These are phyloP conservation scores for Plasmodium cynomolgi DNA, from an alignment of 169 alveolate species.

Conservation along the genomic window DNA sequence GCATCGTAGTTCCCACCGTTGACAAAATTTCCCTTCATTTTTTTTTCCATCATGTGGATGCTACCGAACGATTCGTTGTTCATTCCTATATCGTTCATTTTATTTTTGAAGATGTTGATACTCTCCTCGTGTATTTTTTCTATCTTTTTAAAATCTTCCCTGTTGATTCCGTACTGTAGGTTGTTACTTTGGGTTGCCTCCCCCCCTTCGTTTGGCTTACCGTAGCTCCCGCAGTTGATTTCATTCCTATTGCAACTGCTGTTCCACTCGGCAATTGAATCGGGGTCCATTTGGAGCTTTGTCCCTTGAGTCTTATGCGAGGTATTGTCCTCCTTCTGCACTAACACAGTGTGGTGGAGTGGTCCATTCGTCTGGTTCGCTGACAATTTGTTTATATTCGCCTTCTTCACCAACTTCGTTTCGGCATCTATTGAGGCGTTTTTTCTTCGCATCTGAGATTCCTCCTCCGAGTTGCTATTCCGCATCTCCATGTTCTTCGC, in stretches of 20 bases:
- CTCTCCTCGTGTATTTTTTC: constrained; percentile 24
- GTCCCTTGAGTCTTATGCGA: background rate
- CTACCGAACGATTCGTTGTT: background rate
- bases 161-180: background rate
- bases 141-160: constrained; percentile 7
- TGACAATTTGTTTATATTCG: background rate
- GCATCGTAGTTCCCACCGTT: background rate
- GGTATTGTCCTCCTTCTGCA: background rate
- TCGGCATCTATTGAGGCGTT: background rate
- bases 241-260: background rate
- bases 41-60: background rate
- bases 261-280: background rate
- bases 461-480: background rate
- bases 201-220: background rate
- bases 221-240: background rate
- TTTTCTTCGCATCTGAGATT: constrained; percentile 2
- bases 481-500: background rate
- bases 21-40: background rate
- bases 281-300: background rate
- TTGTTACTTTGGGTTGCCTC: background rate
- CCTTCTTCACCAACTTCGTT: constrained; percentile 11
- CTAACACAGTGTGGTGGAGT: background rate
- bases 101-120: constrained; percentile 9
- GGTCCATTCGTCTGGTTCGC: background rate
- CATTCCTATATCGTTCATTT: constrained; percentile 11